Percentiles rank a stretch among this genome's conserved stretches.
phyloP scores from a whole-genome alignment of 192 early-diverging fungal genomes.

The Gonapodya prolifera region DNA sequence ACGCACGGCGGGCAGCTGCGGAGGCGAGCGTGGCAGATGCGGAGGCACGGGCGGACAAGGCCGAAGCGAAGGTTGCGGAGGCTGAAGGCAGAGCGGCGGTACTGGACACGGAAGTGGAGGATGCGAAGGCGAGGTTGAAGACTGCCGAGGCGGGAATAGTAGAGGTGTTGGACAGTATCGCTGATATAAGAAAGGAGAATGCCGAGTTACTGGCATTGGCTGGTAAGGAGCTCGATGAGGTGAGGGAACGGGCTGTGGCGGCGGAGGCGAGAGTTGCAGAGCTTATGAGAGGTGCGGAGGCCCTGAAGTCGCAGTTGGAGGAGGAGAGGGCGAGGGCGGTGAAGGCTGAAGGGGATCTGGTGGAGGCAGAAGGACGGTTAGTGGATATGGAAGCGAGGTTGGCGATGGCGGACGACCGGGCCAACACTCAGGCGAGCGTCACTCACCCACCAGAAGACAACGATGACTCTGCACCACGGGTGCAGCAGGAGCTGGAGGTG shows the following conservation, averaged over 20 bases:
- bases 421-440: too few species aligned
- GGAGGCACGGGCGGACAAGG: background rate
- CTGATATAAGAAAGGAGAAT: too few species aligned
- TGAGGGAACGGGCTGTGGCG: background rate
- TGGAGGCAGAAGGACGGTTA: background rate
- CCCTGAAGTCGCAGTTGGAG: background rate
- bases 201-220: background rate
- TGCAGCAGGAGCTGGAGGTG: too few species aligned
- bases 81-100: too few species aligned
- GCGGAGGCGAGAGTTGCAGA: background rate
- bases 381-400: background rate
- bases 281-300: background rate
- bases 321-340: background rate
- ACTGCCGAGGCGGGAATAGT: too few species aligned
- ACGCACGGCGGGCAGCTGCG: background rate
- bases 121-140: too few species aligned
- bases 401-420: too few species aligned
- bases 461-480: too few species aligned
- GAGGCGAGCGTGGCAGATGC: background rate
- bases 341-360: background rate
- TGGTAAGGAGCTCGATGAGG: background rate
- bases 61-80: background rate
- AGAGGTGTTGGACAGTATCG: too few species aligned
- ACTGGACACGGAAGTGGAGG: too few species aligned
- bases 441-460: too few species aligned